Conservation (phyloP, 2,329 filamentous ascomycete genomes). For the Chaetomiaceae sp. region DNA sequence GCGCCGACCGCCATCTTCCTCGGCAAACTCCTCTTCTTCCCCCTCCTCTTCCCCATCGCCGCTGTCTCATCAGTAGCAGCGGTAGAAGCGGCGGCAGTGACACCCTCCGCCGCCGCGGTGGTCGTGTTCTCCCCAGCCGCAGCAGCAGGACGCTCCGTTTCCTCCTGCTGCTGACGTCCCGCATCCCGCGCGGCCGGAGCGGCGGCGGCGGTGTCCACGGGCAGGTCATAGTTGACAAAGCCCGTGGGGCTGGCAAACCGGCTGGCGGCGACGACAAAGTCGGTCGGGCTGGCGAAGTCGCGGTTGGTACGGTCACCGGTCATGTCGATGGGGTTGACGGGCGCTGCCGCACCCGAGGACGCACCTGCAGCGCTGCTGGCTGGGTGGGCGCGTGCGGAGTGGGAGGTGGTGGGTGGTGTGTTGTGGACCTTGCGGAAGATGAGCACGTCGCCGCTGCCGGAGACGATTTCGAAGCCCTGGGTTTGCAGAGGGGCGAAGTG, state of each 20-base stretch:
- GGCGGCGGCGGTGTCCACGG: conserved; percentile 13
- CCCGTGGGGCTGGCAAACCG: conserved; percentile 57
- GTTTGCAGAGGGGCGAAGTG: conserved; percentile 53
- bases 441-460: conserved; percentile 56
- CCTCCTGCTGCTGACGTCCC: too few relatives aligned
- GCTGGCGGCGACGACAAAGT: conserved; percentile 43
- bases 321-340: conserved; percentile 55
- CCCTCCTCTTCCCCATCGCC: too few relatives aligned
- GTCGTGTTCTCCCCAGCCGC: too few relatives aligned
- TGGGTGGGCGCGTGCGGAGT: too few relatives aligned
- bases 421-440: conserved; percentile 57
- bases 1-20: conserved; percentile 49
- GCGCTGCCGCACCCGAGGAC: too few relatives aligned
- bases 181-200: too few relatives aligned
- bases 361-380: too few relatives aligned
- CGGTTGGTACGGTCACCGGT: conserved; percentile 31
- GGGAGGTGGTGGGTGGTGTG: conserved; percentile 42
- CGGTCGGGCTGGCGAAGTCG: conserved; percentile 41
- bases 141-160: too few relatives aligned
- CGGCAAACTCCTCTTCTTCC: conserved; percentile 33
- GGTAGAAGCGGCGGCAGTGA: too few relatives aligned
- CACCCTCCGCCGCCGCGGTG: too few relatives aligned
- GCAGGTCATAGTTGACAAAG: conserved; percentile 55
- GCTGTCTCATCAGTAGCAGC: too few relatives aligned
- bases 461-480: conserved; percentile 61